Percentiles rank a stretch among this genome's conserved stretches.
Conservation (phyloP, 1,139 yeast species). For the Debaryomyces singareniensis region DNA sequence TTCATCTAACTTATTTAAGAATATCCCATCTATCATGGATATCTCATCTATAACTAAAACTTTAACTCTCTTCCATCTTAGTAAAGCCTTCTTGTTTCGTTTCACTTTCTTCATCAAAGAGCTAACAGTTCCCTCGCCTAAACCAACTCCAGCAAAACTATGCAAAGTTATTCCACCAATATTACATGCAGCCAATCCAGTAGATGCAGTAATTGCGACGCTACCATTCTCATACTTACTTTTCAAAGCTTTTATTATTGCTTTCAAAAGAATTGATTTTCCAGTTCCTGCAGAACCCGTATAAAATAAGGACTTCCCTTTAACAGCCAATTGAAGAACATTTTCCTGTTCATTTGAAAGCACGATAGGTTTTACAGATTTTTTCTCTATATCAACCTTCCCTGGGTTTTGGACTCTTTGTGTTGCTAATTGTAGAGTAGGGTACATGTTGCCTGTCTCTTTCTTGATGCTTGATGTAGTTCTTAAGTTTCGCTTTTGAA, state of each 20-base stretch:
- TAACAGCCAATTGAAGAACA: slow-evolving; percentile 27
- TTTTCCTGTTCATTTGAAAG: slow-evolving; percentile 38
- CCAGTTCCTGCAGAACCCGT: slow-evolving; percentile 98
- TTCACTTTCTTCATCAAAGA: slow-evolving; percentile 49
- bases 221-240: slow-evolving; percentile 37
- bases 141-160: slow-evolving; percentile 81
- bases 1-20: slow-evolving; percentile 63
- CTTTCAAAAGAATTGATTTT: slow-evolving; percentile 69
- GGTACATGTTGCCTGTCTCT: slow-evolving; percentile 4
- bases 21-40: slow-evolving; percentile 78
- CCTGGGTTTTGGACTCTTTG: slow-evolving; percentile 5
- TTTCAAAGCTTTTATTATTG: slow-evolving; percentile 58
- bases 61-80: slow-evolving; percentile 56
- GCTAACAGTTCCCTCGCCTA: slow-evolving; percentile 42
- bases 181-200: slow-evolving; percentile 90
- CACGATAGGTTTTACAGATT: slow-evolving; percentile 29
- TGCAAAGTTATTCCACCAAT: slow-evolving; percentile 86
- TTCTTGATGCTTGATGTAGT: slow-evolving; percentile 1
- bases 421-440: slow-evolving; percentile 9
- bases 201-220: slow-evolving; percentile 86
- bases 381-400: slow-evolving; percentile 6
- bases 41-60: slow-evolving; percentile 82
- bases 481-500: neutral
- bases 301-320: slow-evolving; percentile 62
- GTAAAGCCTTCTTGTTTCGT: slow-evolving; percentile 43